phyloP scores from a whole-genome alignment of 78 protist genomes.

The Dictyostelium purpureum region DNA sequence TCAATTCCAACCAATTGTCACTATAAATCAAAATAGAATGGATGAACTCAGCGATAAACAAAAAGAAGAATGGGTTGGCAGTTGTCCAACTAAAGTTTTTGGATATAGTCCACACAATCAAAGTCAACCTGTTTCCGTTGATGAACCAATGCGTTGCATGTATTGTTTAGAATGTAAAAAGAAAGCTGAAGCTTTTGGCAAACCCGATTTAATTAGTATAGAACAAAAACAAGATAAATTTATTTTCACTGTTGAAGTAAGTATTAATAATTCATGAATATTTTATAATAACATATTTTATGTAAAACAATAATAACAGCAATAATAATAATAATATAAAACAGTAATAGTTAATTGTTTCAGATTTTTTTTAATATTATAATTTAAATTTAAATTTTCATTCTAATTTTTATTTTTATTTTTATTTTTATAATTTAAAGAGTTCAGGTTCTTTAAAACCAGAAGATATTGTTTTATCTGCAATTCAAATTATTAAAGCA shows the following conservation, averaged over 20 bases:
- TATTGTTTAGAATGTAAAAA: slow-evolving; percentile 81
- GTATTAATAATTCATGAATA: too few species aligned
- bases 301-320: slow-evolving; percentile 20
- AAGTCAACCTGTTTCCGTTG: slow-evolving; percentile 23
- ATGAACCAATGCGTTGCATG: slow-evolving; percentile 55
- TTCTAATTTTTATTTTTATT: neutral
- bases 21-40: slow-evolving; percentile 63
- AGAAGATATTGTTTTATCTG: slow-evolving; percentile 71
- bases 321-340: too few species aligned
- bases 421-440: neutral
- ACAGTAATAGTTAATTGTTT: too few species aligned
- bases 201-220: slow-evolving; percentile 57
- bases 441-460: slow-evolving; percentile 83
- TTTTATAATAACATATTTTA: too few species aligned
- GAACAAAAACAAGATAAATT: slow-evolving; percentile 58
- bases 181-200: slow-evolving; percentile 33
- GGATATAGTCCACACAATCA: slow-evolving; percentile 18
- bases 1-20: slow-evolving; percentile 88
- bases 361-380: too few species aligned
- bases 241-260: slow-evolving; percentile 71
- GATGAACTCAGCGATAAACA: slow-evolving; percentile 38
- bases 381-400: too few species aligned
- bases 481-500: slow-evolving; percentile 60
- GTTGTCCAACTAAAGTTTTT: slow-evolving; percentile 63
- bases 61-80: slow-evolving; percentile 34